phyloP scores from a whole-genome alignment of 441 rosid genomes.

The Bruguiera hainesii region DNA sequence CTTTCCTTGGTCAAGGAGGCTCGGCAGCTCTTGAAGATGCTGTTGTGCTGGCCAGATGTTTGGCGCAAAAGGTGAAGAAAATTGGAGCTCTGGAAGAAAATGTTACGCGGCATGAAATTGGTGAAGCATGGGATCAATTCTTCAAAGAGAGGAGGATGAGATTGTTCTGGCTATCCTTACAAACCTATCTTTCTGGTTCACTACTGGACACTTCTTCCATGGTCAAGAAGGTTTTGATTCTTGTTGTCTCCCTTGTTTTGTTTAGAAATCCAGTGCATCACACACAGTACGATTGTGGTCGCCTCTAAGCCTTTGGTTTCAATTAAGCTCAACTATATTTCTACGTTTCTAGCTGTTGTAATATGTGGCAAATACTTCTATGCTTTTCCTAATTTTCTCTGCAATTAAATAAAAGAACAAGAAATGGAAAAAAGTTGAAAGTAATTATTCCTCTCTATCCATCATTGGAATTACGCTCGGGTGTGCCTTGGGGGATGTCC shows the following conservation, averaged over 20 bases:
- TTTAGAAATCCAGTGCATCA: constrained; percentile 37
- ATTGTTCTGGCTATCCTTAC: constrained; percentile 39
- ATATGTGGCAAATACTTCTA: no score
- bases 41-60: constrained; percentile 47
- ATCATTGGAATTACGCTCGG: no score
- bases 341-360: no score
- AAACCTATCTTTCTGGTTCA: constrained; percentile 39
- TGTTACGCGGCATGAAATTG: constrained; percentile 17
- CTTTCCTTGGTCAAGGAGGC: constrained; percentile 57
- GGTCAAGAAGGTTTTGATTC: constrained; percentile 27
- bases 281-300: constrained; percentile 31
- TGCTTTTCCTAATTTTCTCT: no score
- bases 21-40: constrained; percentile 54
- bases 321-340: no score
- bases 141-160: constrained; percentile 48
- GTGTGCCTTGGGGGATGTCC: no score
- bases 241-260: constrained; percentile 21
- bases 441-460: no score
- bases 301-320: constrained; percentile 2
- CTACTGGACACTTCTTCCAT: constrained; percentile 22
- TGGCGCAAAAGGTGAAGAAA: constrained; percentile 23
- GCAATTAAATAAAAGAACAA: no score
- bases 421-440: no score
- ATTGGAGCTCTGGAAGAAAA: not conserved
- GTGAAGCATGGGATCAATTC: constrained; percentile 39